A percentile compares a stretch with the other conserved stretches of the same genome.
These are phyloP conservation scores for Leccinum proximum DNA, from an alignment of 1,284 basidiomycete species.

Conservation along the genomic window DNA sequence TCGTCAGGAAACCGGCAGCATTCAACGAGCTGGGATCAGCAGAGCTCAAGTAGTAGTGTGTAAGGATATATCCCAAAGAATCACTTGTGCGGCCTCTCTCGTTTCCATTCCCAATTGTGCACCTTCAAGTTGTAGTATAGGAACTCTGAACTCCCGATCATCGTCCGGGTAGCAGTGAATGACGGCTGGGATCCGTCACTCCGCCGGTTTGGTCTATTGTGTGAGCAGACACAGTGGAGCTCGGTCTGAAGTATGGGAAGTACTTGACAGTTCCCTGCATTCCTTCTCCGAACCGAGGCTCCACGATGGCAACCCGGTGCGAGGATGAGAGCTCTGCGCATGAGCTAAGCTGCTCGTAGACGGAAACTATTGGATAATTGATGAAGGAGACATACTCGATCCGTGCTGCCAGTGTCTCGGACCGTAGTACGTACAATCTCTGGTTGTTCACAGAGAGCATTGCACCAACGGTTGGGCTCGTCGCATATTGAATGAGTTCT, in stretches of 20 bases:
- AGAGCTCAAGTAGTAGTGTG: too few species aligned
- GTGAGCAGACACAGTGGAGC: constrained; percentile 43
- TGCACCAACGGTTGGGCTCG: constrained; percentile 74
- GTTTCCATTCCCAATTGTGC: constrained; percentile 88
- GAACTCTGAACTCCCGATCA: constrained; percentile 99
- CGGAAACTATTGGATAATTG: constrained; percentile 63
- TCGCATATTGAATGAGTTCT: constrained; percentile 84
- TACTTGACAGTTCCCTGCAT: constrained; percentile 53
- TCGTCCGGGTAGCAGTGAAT: constrained; percentile 99
- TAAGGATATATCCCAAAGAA: constrained; percentile 99
- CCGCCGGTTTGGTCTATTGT: constrained; percentile 8
- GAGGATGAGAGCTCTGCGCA: constrained; percentile 43
- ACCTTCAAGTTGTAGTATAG: constrained; percentile 90
- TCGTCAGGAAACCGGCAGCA: too few species aligned
- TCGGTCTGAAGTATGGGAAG: constrained; percentile 63
- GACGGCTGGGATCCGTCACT: constrained; percentile 79
- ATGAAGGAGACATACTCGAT: constrained; percentile 68
- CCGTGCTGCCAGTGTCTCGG: constrained; percentile 57
- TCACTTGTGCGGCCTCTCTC: constrained; percentile 88
- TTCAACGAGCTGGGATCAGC: too few species aligned
- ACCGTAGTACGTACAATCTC: constrained; percentile 41
- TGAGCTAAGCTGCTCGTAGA: constrained; percentile 76
- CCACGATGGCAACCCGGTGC: constrained; percentile 41
- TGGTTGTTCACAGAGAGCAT: constrained; percentile 59
- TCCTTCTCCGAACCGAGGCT: constrained; percentile 45